Evolutionary conservation across 495 filamentous ascomycete species (phyloP), one percentile per base, ranked within the genome.

Genomic region (Penicillium cataractarum): DNA sequence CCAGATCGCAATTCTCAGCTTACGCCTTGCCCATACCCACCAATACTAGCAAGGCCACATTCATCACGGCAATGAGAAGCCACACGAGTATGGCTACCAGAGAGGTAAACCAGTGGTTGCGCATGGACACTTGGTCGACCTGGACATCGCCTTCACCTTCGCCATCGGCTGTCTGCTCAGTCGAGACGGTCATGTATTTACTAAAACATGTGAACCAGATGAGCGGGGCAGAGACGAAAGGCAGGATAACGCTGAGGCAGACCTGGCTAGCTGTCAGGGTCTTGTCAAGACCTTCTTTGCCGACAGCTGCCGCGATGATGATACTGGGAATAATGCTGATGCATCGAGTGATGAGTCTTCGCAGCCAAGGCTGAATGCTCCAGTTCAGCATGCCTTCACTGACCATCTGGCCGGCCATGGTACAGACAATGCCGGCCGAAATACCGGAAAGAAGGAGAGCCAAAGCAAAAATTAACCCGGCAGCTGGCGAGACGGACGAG

Each of bases 161-260:
- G 21, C 61, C 72, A 31, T 66, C 65, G 32, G 62, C 63, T 21
- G 70, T 67, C 13, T 66, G 64, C 31, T 71, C 68, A 7, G 71
- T 67, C 15, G 74, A 68, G 6, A 92, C 91, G 24, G 83, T 89
- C 93, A 97, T 96, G 71, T 91, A 95, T 64, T 86, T 83, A 61
- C 89, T 87, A 48, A 87, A 80, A 61, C 89, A 92, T 1, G 93
- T 97, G 67, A 96, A 96, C 72, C 88, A 97, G 64, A 97, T 89
- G 22, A 97, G 76, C 21, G 93, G 93, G 4, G 91, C 91, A 12
- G 83, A 86, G 31, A 94, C 86, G 69, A 96, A 92, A 0, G 92
- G 92, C 35, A 97, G 75, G 29, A 92, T 89, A 4, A 93, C 83
- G 63, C 89, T 92, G 42, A 97, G 75, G 2, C 87, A 91, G 56